Evolutionary conservation across 352 stramenopile genomes (phyloP), one percentile per base, ranked within the genome.

Genomic region (Phytophthora chlamydospora): DNA sequence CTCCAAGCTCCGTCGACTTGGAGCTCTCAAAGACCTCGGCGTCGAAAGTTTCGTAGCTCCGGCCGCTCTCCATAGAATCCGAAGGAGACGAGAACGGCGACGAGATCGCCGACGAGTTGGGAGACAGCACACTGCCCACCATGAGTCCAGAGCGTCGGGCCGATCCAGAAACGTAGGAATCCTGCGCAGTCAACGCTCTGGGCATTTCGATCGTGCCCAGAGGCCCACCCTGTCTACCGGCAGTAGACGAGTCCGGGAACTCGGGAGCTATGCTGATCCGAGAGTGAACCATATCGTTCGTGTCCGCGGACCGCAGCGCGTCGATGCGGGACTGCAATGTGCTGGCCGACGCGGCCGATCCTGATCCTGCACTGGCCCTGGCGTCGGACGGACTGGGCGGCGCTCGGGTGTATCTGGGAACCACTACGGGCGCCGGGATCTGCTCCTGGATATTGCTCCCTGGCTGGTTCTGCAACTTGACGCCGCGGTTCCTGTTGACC

Each of bases 271-370:
- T 46, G 47, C 78, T 88, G 31, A 84, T 77, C n/a, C 78, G 74
- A 4, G 68, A 78, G 61, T 84, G 69, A 34, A 80, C 69, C 52
- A 85, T 83, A 31, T 79, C 67, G 12, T 76, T 66, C 3, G 57
- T 65, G 24, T 77, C 73, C 38, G 86, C 77, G 12, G 47, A 65
- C 12, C 82, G 65, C 27, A 91, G 59, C 9, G 77, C 82, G 32
- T 89, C 76, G 36, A 91, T 91, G 14, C 79, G 76, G 42, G 85
- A 72, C 17, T 82, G 79, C 34, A 91, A 67, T 27, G 82, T 89
- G 11, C 29, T 53, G 14, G 55, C 45, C 6, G 54, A 74, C 11
- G 41, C 21, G 44, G 31, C 32, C 6, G 42, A 48, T 17, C 47
- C 36, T 35, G 53, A 65, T 36, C 44, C 55, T 35, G 21, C 41